Evolutionary conservation across 306 rosid species (phyloP).

Genomic region (Vigna nakashimae): DNA sequence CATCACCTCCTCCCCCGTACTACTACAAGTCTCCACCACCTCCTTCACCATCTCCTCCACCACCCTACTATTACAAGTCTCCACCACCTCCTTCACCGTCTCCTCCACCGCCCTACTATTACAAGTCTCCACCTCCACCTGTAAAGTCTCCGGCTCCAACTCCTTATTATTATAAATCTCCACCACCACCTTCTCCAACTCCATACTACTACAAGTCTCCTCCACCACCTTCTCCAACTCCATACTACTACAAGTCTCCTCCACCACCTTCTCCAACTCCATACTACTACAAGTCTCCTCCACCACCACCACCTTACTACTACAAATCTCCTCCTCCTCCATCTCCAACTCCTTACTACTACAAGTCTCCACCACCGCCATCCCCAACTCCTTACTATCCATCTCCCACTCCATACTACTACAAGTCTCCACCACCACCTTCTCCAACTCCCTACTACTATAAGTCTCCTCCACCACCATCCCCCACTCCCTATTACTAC

Average conservation of each 20-base stretch:
- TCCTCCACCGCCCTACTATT: slow-evolving; percentile 23
- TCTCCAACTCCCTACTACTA: slow-evolving; percentile 36
- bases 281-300: slow-evolving; percentile 54
- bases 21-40: slow-evolving; percentile 42
- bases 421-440: slow-evolving; percentile 43
- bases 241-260: slow-evolving; percentile 31
- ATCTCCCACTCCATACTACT: neutral
- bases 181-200: neutral
- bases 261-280: slow-evolving; percentile 26
- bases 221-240: neutral
- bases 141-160: neutral
- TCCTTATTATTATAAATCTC: slow-evolving; percentile 45
- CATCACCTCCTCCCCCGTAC: slow-evolving; percentile 38
- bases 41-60: slow-evolving; percentile 30
- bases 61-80: slow-evolving; percentile 22
- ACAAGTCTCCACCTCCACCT: slow-evolving; percentile 40
- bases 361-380: slow-evolving; percentile 50
- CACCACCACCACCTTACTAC: slow-evolving; percentile 45
- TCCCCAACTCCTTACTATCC: slow-evolving; percentile 38
- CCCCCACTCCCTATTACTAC: slow-evolving; percentile 45
- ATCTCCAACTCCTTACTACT: slow-evolving; percentile 38
- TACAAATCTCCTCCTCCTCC: slow-evolving; percentile 52
- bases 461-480: slow-evolving; percentile 43
- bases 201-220: slow-evolving; percentile 37
- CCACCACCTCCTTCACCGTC: slow-evolving; percentile 45